Percentiles rank a stretch among this genome's conserved stretches.
phyloP scores from a whole-genome alignment of 2,329 filamentous ascomycete species.

The Monosporascus sp. region DNA sequence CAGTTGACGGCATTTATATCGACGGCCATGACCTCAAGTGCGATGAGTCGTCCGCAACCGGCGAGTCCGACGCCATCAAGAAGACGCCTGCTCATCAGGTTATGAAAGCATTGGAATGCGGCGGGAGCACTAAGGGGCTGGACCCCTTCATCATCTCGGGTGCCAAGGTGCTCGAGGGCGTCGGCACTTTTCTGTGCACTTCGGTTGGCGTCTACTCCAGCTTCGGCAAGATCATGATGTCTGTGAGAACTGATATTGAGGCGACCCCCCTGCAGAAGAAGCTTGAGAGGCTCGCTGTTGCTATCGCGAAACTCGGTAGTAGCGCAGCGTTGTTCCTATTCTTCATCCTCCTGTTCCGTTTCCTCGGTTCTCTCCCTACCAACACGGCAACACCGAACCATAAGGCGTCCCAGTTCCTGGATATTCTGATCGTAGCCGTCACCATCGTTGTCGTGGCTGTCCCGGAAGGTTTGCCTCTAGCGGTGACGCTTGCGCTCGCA shows the following conservation, averaged over 20 bases:
- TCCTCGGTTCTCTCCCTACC: slow-evolving; percentile 55
- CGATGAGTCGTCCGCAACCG: slow-evolving; percentile 65
- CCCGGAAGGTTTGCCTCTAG: slow-evolving; percentile 60
- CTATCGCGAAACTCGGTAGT: slow-evolving; percentile 50
- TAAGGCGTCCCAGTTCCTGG: slow-evolving; percentile 58
- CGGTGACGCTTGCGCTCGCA: slow-evolving; percentile 62
- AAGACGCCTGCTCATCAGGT: slow-evolving; percentile 57
- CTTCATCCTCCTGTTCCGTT: slow-evolving; percentile 73
- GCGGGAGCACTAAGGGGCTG: slow-evolving; percentile 43
- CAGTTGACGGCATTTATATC: slow-evolving; percentile 62
- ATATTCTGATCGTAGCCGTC: slow-evolving; percentile 59
- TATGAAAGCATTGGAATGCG: slow-evolving; percentile 48
- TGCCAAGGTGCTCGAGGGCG: slow-evolving; percentile 49
- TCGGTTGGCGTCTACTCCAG: slow-evolving; percentile 50
- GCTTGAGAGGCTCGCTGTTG: slow-evolving; percentile 43
- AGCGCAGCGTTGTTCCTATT: slow-evolving; percentile 71
- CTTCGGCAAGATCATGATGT: slow-evolving; percentile 52
- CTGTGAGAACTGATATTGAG: slow-evolving; percentile 46
- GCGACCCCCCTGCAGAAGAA: slow-evolving; percentile 51
- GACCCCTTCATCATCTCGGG: slow-evolving; percentile 61
- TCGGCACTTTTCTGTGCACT: slow-evolving; percentile 49
- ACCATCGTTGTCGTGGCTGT: slow-evolving; percentile 67
- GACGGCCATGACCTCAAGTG: slow-evolving; percentile 60
- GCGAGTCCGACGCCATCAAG: slow-evolving; percentile 64
- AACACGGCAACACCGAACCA: slow-evolving; percentile 42